These are phyloP conservation scores for Clitopilus hobsonii DNA, from an alignment of 768 basidiomycete species.

Conservation along the genomic window DNA sequence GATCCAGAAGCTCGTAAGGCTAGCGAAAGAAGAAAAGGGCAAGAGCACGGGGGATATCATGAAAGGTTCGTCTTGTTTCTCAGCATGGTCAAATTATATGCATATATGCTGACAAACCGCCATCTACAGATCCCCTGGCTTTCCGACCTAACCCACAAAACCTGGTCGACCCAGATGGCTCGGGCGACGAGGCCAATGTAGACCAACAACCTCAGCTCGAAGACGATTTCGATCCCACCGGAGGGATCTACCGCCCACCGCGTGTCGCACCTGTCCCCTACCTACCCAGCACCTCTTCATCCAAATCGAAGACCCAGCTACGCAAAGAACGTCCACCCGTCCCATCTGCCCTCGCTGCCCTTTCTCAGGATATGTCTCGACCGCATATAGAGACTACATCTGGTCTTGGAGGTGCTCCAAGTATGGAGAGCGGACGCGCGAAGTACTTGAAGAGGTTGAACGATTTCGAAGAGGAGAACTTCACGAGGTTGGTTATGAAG, in stretches of 20 bases:
- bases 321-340: constrained; percentile 48
- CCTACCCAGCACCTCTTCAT: constrained; percentile 25
- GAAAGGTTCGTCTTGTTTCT: background rate
- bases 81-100: background rate
- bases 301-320: constrained; percentile 38
- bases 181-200: constrained; percentile 11
- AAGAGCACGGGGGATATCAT: constrained; percentile 11
- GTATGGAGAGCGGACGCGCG: constrained; percentile 61
- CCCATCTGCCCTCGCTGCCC: constrained; percentile 62
- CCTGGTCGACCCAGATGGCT: constrained; percentile 38
- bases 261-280: constrained; percentile 89
- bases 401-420: constrained; percentile 61
- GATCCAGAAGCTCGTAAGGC: constrained; percentile 86
- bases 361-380: constrained; percentile 61
- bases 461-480: constrained; percentile 93
- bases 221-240: constrained; percentile 11
- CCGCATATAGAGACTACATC: constrained; percentile 71
- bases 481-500: constrained; percentile 85
- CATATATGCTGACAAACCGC: background rate
- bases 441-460: constrained; percentile 75
- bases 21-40: constrained; percentile 56
- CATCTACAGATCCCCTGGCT: constrained; percentile 71
- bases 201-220: background rate
- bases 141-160: constrained; percentile 89
- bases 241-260: constrained; percentile 78